Evolutionary conservation across 2,329 filamentous ascomycete genomes (phyloP), one percentile per base, ranked within the genome.

Genomic region (Scytalidium lignicola): DNA sequence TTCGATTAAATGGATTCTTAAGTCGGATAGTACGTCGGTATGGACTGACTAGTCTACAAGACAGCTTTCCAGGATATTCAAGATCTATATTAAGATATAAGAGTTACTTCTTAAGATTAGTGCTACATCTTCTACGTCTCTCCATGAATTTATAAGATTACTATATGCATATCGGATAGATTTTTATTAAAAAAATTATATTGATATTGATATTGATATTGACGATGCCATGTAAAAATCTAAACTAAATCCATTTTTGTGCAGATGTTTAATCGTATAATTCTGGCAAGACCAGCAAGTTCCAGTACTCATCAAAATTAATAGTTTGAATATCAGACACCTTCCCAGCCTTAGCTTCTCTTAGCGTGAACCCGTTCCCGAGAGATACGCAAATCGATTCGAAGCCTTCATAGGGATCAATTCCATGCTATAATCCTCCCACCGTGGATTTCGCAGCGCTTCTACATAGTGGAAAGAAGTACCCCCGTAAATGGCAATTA

Each of bases 391-490:
- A 54, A 78, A 79, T 26, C 75, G 63, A 54, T 78, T 66, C 2
- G 65, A 64, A 62, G 0, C 75, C 59, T 44, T 77, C 73, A 58
- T 72, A 66, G 54, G 75, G 78, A 50, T 76, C 69, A 62, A 44
- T 8, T 43, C 48, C 15, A 46, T 46, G n/a, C 15, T 29, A 32
- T 68, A 79, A 44, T 80, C 76, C 56, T 79, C 75, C 72, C 74
- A 77, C 6, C 75, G 60, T 1, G 74, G 74, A 18, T 76, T 68
- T 9, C 68, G 62, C 53, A 78, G 71, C 5, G 58, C 57, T 54
- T 73, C 70, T 28, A 79, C 67, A 74, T 78, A 77, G 52, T 75
- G 71, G 59, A 77, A 73, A 3, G 60, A 78, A 78, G 57, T 78
- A 74, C 46, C 61, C 4, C 55, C 52, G 56, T 61, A 37, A 37